Percentiles rank a stretch among this genome's conserved stretches.
phyloP scores from a whole-genome alignment of 805 yeast genomes.

The Suhomyces vadensis region DNA sequence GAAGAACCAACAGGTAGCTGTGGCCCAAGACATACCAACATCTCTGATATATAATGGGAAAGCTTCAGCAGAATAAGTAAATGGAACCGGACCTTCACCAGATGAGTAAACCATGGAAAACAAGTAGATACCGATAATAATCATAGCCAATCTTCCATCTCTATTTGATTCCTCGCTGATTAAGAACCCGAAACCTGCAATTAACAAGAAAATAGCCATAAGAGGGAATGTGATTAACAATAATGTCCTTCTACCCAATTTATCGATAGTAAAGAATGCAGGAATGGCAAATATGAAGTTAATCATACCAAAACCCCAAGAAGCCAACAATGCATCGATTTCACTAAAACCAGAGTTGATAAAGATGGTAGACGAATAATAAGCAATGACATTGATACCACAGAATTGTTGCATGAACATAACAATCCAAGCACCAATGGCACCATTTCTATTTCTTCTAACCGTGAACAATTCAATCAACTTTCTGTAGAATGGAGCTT shows the following conservation, averaged over 20 bases:
- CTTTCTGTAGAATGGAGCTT: slow-evolving; percentile 45
- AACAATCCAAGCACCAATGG: slow-evolving; percentile 74
- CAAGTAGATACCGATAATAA: slow-evolving; percentile 71
- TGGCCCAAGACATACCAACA: slow-evolving; percentile 76
- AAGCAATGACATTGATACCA: slow-evolving; percentile 86
- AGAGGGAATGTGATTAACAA: slow-evolving; percentile 61
- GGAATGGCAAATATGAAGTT: slow-evolving; percentile 82
- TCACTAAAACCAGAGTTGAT: slow-evolving; percentile 63
- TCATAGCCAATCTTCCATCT: slow-evolving; percentile 63
- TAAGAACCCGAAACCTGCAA: slow-evolving; percentile 74
- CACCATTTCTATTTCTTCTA: slow-evolving; percentile 82
- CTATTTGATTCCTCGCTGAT: slow-evolving; percentile 46
- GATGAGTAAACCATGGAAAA: slow-evolving; percentile 74
- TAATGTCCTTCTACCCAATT: slow-evolving; percentile 68
- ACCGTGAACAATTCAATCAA: slow-evolving; percentile 61
- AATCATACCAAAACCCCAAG: slow-evolving; percentile 84
- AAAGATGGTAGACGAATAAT: slow-evolving; percentile 79
- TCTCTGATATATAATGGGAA: slow-evolving; percentile 79
- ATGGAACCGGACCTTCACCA: slow-evolving; percentile 90
- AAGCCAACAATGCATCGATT: slow-evolving; percentile 67
- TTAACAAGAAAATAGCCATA: slow-evolving; percentile 58
- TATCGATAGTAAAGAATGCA: slow-evolving; percentile 77
- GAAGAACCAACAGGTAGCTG: slow-evolving; percentile 75
- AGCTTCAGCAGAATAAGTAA: slow-evolving; percentile 85
- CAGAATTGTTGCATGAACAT: slow-evolving; percentile 93